Evolutionary conservation across 768 basidiomycete species (phyloP).

Genomic region (Boletus pseudopeckii): DNA sequence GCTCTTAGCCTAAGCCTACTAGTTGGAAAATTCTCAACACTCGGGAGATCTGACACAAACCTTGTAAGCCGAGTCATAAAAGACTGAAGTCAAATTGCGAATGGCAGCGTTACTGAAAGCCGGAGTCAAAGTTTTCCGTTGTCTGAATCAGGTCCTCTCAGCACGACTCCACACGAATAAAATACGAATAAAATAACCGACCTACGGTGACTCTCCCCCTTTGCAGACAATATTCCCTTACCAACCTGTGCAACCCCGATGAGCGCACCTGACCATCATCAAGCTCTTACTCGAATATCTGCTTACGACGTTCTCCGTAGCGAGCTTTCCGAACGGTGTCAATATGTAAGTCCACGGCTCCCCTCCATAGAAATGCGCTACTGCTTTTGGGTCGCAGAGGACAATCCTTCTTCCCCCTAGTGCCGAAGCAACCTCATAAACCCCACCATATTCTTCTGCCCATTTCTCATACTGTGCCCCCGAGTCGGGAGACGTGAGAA

Average conservation of each 20-base stretch:
- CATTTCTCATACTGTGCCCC: constrained; percentile 43
- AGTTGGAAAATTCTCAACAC: neutral
- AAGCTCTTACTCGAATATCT: neutral
- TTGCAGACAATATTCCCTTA: constrained; percentile 37
- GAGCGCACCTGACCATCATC: neutral
- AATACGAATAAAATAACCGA: neutral
- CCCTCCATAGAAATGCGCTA: constrained; percentile 47
- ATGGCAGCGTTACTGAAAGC: constrained; percentile 42
- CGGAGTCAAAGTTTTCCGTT: constrained; percentile 37
- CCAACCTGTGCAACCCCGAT: constrained; percentile 26
- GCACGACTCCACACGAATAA: neutral
- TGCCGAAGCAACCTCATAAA: constrained; percentile 37
- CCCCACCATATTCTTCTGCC: constrained; percentile 47
- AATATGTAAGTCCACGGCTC: constrained; percentile 41
- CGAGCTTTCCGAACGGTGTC: constrained; percentile 18
- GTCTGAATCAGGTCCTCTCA: constrained; percentile 22
- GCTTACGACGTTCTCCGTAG: constrained; percentile 27
- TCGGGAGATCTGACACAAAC: constrained; percentile 22
- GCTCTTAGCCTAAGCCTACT: constrained; percentile 25
- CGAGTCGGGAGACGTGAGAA: constrained; percentile 19
- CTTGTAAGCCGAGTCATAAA: constrained; percentile 43
- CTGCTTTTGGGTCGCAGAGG: constrained; percentile 47
- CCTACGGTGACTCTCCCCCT: constrained; percentile 45
- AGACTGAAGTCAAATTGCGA: constrained; percentile 34
- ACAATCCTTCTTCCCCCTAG: constrained; percentile 36